phyloP scores from a whole-genome alignment of 2,329 filamentous ascomycete genomes.

The Colletotrichum sp. region DNA sequence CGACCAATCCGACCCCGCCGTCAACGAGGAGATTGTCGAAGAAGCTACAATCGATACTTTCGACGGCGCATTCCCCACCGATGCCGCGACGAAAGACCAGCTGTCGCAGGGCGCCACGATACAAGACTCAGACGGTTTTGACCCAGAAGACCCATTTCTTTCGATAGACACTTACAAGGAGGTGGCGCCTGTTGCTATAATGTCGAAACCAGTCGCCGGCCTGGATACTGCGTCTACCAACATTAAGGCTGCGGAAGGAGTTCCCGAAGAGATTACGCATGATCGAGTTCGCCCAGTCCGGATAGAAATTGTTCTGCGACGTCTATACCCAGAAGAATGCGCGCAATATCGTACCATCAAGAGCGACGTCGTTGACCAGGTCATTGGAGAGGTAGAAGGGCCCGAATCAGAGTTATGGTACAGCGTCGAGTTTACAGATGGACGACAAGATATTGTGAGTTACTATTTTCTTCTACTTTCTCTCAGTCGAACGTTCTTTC shows the following conservation, averaged over 20 bases:
- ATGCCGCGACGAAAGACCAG: not conserved
- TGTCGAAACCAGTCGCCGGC: not conserved
- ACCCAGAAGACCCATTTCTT: not conserved
- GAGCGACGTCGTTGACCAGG: conserved; percentile 41
- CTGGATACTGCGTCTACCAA: not conserved
- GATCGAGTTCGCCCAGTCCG: not conserved
- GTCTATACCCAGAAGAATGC: conserved; percentile 28
- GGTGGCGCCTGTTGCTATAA: too few species aligned
- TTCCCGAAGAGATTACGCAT: not conserved
- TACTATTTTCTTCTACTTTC: not conserved
- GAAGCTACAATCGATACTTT: not conserved
- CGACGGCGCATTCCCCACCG: not conserved
- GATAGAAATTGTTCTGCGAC: conserved; percentile 36
- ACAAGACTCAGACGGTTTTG: not conserved
- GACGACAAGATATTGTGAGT: conserved; percentile 50
- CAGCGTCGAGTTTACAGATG: conserved; percentile 50
- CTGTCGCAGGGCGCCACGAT: not conserved
- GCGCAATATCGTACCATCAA: conserved; percentile 33
- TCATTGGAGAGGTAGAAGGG: conserved; percentile 35
- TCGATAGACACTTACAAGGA: not conserved
- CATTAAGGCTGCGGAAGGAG: not conserved
- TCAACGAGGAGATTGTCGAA: not conserved
- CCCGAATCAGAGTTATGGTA: conserved; percentile 33
- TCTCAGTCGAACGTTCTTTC: not conserved
- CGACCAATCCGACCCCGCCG: not conserved